phyloP scores from a whole-genome alignment of 352 stramenopile genomes.

The Pythium monospermum region DNA sequence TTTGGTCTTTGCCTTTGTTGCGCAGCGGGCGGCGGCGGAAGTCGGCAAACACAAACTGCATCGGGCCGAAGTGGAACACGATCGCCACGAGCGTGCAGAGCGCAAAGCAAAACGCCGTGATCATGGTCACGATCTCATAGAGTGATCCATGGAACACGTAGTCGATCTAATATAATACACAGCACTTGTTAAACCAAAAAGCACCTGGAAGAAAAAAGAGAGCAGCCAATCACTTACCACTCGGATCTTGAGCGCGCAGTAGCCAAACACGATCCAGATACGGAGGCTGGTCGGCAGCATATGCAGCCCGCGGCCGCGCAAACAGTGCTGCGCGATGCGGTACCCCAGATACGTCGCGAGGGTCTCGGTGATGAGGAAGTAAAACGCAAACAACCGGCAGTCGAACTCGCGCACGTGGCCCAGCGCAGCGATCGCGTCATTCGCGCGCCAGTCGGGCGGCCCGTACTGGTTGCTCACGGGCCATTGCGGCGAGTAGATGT shows the following conservation, averaged over 20 bases:
- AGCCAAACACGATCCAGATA: conserved; percentile 63
- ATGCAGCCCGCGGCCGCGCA: conserved; percentile 56
- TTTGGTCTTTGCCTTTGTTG: background rate
- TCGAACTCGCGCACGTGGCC: conserved; percentile 49
- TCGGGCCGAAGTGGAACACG: conserved; percentile 68
- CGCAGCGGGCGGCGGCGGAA: conserved; percentile 8
- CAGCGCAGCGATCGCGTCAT: conserved; percentile 26
- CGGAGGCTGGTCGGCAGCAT: conserved; percentile 60
- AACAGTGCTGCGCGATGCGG: conserved; percentile 72
- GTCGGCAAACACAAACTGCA: conserved; percentile 80
- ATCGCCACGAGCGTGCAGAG: conserved; percentile 63
- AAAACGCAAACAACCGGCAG: conserved; percentile 68
- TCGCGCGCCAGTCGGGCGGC: conserved; percentile 31
- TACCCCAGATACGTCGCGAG: conserved; percentile 77
- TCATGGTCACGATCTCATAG: conserved; percentile 58
- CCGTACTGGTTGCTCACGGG: conserved; percentile 35
- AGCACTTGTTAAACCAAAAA: too few relatives aligned
- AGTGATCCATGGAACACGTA: conserved; percentile 72
- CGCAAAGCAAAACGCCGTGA: conserved; percentile 65
- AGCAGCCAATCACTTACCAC: conserved; percentile 47
- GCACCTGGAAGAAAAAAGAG: background rate
- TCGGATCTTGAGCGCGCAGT: conserved; percentile 73
- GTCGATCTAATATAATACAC: conserved; percentile 45
- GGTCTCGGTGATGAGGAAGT: conserved; percentile 72
- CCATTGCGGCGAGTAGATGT: conserved; percentile 32